Conservation (phyloP, 1,139 yeast species). For the Eremothecium cymbalariae region DNA sequence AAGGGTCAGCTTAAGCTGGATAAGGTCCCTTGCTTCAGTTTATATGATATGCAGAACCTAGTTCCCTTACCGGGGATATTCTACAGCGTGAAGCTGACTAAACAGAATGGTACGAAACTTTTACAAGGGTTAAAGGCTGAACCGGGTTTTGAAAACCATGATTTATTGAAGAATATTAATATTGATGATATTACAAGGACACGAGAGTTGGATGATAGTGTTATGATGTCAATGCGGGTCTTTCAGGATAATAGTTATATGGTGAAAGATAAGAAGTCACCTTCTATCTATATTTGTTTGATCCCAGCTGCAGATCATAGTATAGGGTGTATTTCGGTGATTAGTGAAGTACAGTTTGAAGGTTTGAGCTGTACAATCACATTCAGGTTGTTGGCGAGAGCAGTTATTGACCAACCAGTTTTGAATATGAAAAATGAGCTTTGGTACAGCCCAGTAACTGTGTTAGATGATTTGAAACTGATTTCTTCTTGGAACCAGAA, state of each 20-base stretch:
- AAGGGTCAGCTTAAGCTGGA: too few relatives aligned
- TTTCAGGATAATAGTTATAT: slow-evolving; percentile 21
- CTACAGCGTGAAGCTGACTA: slow-evolving; percentile 35
- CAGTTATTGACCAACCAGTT: slow-evolving; percentile 26
- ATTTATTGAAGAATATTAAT: slow-evolving; percentile 23
- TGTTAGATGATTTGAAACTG: slow-evolving; percentile 14
- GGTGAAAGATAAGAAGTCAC: slow-evolving; percentile 24
- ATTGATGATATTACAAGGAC: slow-evolving; percentile 35
- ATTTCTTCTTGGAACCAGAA: slow-evolving; percentile 20
- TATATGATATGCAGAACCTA: slow-evolving; percentile 25
- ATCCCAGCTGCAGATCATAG: slow-evolving; percentile 19
- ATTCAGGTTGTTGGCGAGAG: slow-evolving; percentile 49
- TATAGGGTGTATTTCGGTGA: slow-evolving; percentile 42
- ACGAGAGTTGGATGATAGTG: slow-evolving; percentile 28
- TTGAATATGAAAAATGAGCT: slow-evolving; percentile 33
- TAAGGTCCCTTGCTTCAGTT: slow-evolving; percentile 20
- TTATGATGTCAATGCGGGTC: slow-evolving; percentile 21
- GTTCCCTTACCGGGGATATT: slow-evolving; percentile 55
- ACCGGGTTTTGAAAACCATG: slow-evolving; percentile 17
- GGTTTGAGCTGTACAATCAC: slow-evolving; percentile 41
- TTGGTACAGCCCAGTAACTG: slow-evolving; percentile 28
- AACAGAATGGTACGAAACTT: too few relatives aligned
- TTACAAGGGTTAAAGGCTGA: slow-evolving; percentile 25
- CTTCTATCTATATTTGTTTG: slow-evolving; percentile 35
- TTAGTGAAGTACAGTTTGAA: slow-evolving; percentile 44